Evolutionary conservation across 169 alveolate species (phyloP), one percentile per base, ranked within the genome.

Genomic region (Gregarina niphandrodes): DNA sequence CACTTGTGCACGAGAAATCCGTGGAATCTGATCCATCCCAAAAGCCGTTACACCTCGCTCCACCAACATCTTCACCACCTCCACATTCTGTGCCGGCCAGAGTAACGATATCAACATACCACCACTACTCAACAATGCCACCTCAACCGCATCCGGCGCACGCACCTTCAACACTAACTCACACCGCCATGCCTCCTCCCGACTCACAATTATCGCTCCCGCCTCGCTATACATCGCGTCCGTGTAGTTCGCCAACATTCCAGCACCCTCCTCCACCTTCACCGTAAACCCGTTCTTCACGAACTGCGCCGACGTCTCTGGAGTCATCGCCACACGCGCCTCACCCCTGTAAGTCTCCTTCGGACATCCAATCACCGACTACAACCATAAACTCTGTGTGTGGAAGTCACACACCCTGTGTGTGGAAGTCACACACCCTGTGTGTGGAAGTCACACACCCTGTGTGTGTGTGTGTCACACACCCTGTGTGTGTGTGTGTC

Each of bases 1-100:
- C 58, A 70, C 70, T 57, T 84, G 85, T 17, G 94, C 94, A 22
- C 80, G 67, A 2, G 87, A 62, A 26, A 75, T 75, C 42, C 93
- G 67, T 9, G 93, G 93, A 0, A 82, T 86, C 26, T 64, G 65
- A 32, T 78, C 90, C 70, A 78, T 67, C 21, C 85, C 85, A 26
- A 75, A 45, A 31, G 75, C 40, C 15, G 85, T 74, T 11, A 78
- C 51, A 7, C 59, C 44, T 52, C 49, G 37, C 29, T 67, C 67
- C 29, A 61, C 43, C 13, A 39, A 26, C 19, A 38, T 43, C 20
- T 55, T 46, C 15, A 73, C 53, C 21, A 58, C 32, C 7, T 48
- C 30, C 19, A 31, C 36, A 42, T 71, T 61, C 37, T 45, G 53
- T 17, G 72, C 70, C 19, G 84, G 84, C 64, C 68, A 71, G 11